Conservation (phyloP, 805 yeast species). For the Kuraishia floccosa region DNA sequence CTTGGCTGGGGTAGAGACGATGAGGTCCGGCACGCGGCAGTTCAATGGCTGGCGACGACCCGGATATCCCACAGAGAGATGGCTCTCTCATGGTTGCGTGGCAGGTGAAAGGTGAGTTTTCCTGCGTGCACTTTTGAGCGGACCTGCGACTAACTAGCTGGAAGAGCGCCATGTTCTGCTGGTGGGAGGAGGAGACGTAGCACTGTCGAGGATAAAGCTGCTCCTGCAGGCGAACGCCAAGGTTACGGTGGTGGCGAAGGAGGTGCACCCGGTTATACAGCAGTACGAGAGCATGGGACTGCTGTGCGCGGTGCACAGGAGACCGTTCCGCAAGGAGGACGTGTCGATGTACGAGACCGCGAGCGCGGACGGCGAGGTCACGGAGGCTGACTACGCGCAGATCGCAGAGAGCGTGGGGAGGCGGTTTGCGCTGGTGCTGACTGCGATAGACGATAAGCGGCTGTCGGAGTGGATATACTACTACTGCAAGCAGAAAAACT, state of each 20-base stretch:
- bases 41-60: no score
- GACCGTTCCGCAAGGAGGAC: constrained; percentile 36
- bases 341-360: constrained; percentile 33
- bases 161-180: constrained; percentile 50
- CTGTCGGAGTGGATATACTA: constrained; percentile 47
- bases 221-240: constrained; percentile 59
- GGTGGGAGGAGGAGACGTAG: constrained; percentile 75
- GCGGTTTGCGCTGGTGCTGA: constrained; percentile 54
- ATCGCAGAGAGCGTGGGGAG: constrained; percentile 22
- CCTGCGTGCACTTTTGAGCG: background rate
- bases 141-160: background rate
- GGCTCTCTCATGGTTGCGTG: constrained; percentile 62
- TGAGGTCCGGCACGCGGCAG: no score
- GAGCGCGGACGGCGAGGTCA: constrained; percentile 4
- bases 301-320: constrained; percentile 25
- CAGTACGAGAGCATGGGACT: constrained; percentile 26
- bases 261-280: constrained; percentile 20
- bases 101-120: constrained; percentile 47
- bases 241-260: constrained; percentile 46
- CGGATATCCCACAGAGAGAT: constrained; percentile 18
- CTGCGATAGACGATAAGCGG: constrained; percentile 65
- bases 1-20: no score
- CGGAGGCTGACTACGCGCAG: constrained; percentile 14
- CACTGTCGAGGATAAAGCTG: constrained; percentile 56
- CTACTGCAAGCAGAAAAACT: constrained; percentile 26